Evolutionary conservation across 345 rosid species (phyloP), one percentile per base, ranked within the genome.

Genomic region (Bruguiera gymnorhiza): DNA sequence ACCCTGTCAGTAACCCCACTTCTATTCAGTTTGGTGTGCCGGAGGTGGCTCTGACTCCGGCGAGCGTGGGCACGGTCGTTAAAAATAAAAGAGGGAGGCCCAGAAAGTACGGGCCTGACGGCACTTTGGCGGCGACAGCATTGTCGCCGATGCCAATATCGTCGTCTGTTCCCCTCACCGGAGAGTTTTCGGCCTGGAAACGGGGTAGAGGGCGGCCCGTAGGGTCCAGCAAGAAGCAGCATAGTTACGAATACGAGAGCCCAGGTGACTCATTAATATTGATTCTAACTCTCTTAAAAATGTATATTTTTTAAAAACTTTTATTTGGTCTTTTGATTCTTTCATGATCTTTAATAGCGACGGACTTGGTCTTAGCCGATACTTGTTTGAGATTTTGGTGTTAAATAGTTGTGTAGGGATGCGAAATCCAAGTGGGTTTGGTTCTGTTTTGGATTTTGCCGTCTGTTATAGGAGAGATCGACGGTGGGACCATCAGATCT

Each of bases 1-100:
- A 56, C 18, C 60, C 31, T 2, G 60, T 18, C 66, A 39, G 53
- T 73, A 53, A 57, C 57, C 58, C 60, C 5, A 54, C 29, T 27
- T 16, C 76, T 23, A 34, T 9, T 36, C 67, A 60, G 57, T 48
- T 63, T 32, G n/a, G 65, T 63, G 56, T 67, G 68, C 77, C 50
- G 69, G 9, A 34, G 1, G 66, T 71, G 23, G 43, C 66, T 46
- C 72, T 70, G 43, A 72, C 73, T 37, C 72, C 79, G 31, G 78
- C 57, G 46, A 23, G 65, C 51, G 65, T 69, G 66, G 85, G 76
- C 48, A 59, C 84, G 13, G 85, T 78, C 27, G 50, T 62, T 72
- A 96, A 88, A 86, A 95, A 88, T 84, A 92, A 88, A 83, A 85
- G 99, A 80, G 97, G 97, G 2, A 82, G 97, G 71, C 97, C 99